Evolutionary conservation across 345 rosid species (phyloP), one percentile per base, ranked within the genome.

Genomic region (Eucalyptus pauciflora): DNA sequence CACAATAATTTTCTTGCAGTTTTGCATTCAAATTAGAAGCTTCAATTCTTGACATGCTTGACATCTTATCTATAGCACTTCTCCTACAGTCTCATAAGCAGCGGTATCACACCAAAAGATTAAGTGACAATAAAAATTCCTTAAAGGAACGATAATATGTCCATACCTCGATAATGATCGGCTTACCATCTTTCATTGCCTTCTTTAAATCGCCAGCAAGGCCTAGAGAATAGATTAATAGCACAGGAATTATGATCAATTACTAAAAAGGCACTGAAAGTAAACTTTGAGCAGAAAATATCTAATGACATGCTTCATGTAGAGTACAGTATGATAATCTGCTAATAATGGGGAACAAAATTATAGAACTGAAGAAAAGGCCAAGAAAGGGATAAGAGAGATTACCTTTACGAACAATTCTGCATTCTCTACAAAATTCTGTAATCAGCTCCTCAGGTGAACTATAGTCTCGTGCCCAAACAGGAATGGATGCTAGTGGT

Each of bases 121-220:
- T 87, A 62, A 0, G n/a, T 86, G 58, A n/a, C 58, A n/a, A 33
- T 51, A 76, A 76, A 54, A 51, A 50, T 86, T 20, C 27, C 10
- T 86, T 2, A 54, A 3, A 60, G 29, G 17, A 86, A 46, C 4
- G 9, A 31, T 50, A 69, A 76, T 86, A 86, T 52, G 37, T 86
- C 45, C 48, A 76, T 93, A 96, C 99, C 98, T 98, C 99, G 56
- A 98, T 97, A 87, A 98, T 98, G 87, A 98, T 95, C 2, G 99
- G 99, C 91, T 98, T 98, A 90, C 99, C 99, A 94, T 98, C 99
- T 96, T 98, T 98, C 98, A 97, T 95, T 91, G 99, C 99, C 92
- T 98, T 98, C 95, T 96, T 98, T 92, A 98, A 89, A 93, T 98
- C 99, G 86, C 99, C 99, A 91, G 97, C 98, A 94, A 98, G 94